A percentile compares a stretch with the other conserved stretches of the same genome.
Conservation (phyloP, 129 eudicot species). For the Scalesia atractyloides region DNA sequence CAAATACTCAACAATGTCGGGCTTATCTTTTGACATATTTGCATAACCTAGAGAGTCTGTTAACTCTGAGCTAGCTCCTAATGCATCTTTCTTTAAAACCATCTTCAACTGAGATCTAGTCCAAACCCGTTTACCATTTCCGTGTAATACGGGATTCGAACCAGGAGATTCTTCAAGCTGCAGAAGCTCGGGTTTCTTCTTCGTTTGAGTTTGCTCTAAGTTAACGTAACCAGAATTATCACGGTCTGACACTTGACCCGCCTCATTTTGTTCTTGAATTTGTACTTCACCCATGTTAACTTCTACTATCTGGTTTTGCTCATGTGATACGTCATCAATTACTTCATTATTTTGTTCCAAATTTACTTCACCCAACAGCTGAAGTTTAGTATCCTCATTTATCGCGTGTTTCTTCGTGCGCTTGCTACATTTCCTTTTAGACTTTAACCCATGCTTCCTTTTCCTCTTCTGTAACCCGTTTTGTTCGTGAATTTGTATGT, state of each 20-base stretch:
- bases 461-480: conserved; percentile 12
- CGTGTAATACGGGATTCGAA: background rate
- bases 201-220: conserved; percentile 7
- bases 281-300: conserved; percentile 9
- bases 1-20: conserved; percentile 11
- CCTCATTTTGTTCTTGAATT: conserved; percentile 19
- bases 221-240: conserved; percentile 14
- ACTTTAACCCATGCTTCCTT: conserved; percentile 13
- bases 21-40: conserved; percentile 24
- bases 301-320: conserved; percentile 19
- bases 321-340: conserved; percentile 11
- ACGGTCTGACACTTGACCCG: background rate
- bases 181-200: conserved; percentile 12
- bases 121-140: conserved; percentile 13
- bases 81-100: conserved; percentile 17
- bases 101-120: conserved; percentile 31
- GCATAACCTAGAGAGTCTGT: conserved; percentile 16
- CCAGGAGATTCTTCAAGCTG: conserved; percentile 10
- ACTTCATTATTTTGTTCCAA: conserved; percentile 22
- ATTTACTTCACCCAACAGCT: conserved; percentile 8
- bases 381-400: conserved; percentile 15
- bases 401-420: conserved; percentile 13
- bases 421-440: conserved; percentile 22
- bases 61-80: conserved; percentile 1
- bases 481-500: conserved; percentile 16